A percentile compares a stretch with the other conserved stretches of the same genome.
These are phyloP conservation scores for Dovyalis caffra DNA, from an alignment of 345 rosid species.

Conservation along the genomic window DNA sequence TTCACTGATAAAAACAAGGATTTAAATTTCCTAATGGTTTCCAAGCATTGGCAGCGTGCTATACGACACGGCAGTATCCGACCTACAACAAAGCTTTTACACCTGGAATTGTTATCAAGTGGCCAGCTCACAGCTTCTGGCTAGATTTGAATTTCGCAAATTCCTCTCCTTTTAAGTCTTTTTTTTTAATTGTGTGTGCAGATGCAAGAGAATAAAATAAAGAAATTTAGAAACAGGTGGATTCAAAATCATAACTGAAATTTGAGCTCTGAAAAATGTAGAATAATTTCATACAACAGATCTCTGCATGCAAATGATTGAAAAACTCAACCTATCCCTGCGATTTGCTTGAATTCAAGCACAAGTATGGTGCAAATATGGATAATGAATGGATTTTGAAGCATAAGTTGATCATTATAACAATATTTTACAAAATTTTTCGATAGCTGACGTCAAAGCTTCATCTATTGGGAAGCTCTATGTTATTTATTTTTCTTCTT, in stretches of 20 bases:
- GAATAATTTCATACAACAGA: neutral
- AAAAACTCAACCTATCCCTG: neutral
- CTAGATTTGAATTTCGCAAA: neutral
- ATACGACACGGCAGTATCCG: neutral
- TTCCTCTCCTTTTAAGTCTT: neutral
- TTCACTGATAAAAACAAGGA: neutral
- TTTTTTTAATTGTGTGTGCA: neutral
- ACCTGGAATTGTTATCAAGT: neutral
- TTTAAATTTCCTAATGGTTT: neutral
- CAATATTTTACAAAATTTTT: neutral
- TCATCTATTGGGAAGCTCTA: slow-evolving; percentile 6
- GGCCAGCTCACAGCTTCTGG: neutral
- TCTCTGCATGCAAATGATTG: neutral
- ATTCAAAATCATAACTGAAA: neutral
- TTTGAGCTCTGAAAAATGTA: neutral
- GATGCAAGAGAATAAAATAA: neutral
- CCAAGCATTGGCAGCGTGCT: neutral
- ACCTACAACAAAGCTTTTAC: neutral
- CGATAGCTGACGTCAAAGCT: neutral
- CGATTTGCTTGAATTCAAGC: neutral
- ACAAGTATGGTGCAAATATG: neutral
- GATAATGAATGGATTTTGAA: too few species aligned
- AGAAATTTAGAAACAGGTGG: neutral
- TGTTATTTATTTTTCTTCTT: slow-evolving; percentile 51
- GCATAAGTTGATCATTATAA: neutral